Evolutionary conservation across 352 stramenopile species (phyloP).

Genomic region (Globisporangium okanoganense): DNA sequence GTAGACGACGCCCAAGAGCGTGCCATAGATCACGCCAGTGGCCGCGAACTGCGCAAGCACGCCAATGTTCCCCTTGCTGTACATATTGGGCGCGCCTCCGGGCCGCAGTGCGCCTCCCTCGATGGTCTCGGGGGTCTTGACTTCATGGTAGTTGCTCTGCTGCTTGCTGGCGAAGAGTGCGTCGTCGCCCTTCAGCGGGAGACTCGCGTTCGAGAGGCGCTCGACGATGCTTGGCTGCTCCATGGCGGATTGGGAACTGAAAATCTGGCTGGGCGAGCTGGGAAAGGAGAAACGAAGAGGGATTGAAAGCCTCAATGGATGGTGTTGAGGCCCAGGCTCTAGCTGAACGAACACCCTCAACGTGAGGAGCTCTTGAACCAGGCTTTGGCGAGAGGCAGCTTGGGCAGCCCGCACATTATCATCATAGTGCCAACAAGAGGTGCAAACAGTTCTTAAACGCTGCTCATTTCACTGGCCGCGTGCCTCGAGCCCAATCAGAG

Average conservation of each 20-base stretch:
- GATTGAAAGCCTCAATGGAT: background rate
- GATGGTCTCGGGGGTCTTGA: slow-evolving; percentile 26
- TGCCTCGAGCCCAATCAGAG: background rate
- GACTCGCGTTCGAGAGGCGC: slow-evolving; percentile 17
- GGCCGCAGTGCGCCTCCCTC: slow-evolving; percentile 38
- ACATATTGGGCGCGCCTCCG: too few species aligned
- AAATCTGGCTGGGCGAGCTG: too few species aligned
- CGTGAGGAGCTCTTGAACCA: background rate
- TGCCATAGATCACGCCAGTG: too few species aligned
- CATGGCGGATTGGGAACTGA: slow-evolving; percentile 13
- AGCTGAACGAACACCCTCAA: background rate
- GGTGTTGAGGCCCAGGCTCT: slow-evolving; percentile 5
- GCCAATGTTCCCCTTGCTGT: too few species aligned
- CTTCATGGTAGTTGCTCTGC: slow-evolving; percentile 17
- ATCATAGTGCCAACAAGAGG: too few species aligned
- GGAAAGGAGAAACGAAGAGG: too few species aligned
- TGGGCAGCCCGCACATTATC: too few species aligned
- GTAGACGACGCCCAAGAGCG: too few species aligned
- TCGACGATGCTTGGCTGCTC: slow-evolving; percentile 20
- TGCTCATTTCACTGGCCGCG: background rate
- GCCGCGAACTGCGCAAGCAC: too few species aligned
- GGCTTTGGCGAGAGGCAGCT: too few species aligned
- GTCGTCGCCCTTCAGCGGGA: background rate
- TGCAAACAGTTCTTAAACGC: background rate
- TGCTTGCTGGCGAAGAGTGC: background rate